Percentiles rank a stretch among this genome's conserved stretches.
Conservation (phyloP, 805 yeast species). For the Myxozyma nipponensis region DNA sequence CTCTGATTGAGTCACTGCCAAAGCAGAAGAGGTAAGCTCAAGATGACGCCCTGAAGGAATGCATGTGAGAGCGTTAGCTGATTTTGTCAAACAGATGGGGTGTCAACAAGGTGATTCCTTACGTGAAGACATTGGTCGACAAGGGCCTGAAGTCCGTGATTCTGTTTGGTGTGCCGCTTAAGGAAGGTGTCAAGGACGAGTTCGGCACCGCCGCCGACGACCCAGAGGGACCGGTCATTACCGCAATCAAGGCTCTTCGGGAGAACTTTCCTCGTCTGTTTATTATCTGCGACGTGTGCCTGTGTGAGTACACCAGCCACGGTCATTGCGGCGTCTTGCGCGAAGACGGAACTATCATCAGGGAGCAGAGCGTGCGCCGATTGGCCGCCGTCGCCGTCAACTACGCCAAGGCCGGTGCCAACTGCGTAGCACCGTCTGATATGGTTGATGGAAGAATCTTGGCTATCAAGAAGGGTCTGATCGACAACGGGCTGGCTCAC, state of each 20-base stretch:
- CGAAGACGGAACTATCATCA: conserved; percentile 80
- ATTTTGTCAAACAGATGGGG: conserved; percentile 55
- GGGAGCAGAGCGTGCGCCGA: conserved; percentile 70
- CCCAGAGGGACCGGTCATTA: conserved; percentile 92
- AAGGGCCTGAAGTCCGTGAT: conserved; percentile 86
- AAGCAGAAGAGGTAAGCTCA: conserved; percentile 58
- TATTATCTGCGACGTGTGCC: conserved; percentile 90
- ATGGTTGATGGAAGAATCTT: conserved; percentile 94
- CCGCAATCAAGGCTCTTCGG: conserved; percentile 63
- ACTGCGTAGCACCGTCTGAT: conserved; percentile 94
- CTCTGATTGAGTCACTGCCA: conserved; percentile 72
- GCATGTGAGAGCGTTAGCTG: background rate
- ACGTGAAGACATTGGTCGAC: conserved; percentile 60
- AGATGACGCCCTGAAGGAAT: background rate
- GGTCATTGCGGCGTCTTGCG: conserved; percentile 96
- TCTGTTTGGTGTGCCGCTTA: conserved; percentile 85
- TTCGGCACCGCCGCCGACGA: conserved; percentile 90
- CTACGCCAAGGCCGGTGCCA: conserved; percentile 93
- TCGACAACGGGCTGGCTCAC: conserved; percentile 79
- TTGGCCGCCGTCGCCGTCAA: conserved; percentile 92
- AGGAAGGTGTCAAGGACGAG: conserved; percentile 70
- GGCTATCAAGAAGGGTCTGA: conserved; percentile 81
- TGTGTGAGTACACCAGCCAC: conserved; percentile 93
- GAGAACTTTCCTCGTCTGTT: conserved; percentile 73
- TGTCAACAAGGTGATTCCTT: conserved; percentile 68